phyloP scores from a whole-genome alignment of 2,329 filamentous ascomycete genomes.

The Fusarium burgessii region DNA sequence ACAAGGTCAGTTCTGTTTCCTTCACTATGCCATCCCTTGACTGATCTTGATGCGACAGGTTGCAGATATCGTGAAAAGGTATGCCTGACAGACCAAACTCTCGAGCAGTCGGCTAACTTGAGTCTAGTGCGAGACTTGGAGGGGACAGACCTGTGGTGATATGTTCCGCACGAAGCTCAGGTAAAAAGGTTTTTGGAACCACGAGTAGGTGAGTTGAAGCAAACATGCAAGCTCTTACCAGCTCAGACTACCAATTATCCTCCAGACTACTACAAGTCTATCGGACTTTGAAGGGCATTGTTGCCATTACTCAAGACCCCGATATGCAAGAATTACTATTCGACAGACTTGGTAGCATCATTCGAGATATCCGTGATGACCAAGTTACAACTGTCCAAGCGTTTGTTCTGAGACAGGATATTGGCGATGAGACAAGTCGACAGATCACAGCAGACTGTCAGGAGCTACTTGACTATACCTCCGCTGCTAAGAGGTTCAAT shows the following conservation, averaged over 20 bases:
- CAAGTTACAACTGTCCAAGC: neutral
- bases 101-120: neutral
- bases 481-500: neutral
- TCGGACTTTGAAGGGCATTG: neutral
- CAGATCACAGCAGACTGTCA: neutral
- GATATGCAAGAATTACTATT: neutral
- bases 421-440: neutral
- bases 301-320: neutral
- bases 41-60: neutral
- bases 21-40: no score
- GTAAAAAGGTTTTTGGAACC: neutral
- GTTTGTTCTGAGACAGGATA: neutral
- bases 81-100: rapidly evolving
- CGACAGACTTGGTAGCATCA: neutral
- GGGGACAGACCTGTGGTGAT: neutral
- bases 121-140: neutral
- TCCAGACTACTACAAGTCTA: neutral
- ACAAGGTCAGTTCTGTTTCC: neutral
- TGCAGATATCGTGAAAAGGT: neutral
- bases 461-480: neutral
- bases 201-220: neutral
- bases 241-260: neutral
- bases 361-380: neutral
- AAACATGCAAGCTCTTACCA: neutral
- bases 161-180: neutral